Evolutionary conservation across 805 yeast species (phyloP), one percentile per base, ranked within the genome.

Genomic region (Candida vaughaniae): DNA sequence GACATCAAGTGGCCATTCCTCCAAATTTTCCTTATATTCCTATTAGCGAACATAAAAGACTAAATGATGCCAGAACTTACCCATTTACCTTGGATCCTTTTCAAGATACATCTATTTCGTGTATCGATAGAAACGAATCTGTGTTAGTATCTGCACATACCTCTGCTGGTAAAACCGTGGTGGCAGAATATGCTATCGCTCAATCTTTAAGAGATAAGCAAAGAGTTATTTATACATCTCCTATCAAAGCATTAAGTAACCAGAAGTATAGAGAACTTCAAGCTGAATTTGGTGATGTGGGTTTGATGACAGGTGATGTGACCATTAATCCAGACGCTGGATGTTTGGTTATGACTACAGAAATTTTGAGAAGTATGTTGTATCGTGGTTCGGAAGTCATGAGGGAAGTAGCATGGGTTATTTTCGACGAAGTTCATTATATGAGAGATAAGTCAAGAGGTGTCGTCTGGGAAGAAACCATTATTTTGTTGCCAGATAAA

Each of bases 391-490:
- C 97, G 10, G 99, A 93, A 60, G 82, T 95, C 31, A 90, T 93
- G 91, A 77, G 99, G 62, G 99, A 93, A 71, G 98, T 93, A 28
- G 96, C 96, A 0, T 93, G 96, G 96, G 99, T 93, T 34, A 81
- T 93, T 26, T 93, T 93, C 48, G 99, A 93, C 63, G 99, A 93
- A 60, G 96, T 93, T 31, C 99, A 93, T 66, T 93, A 93, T 64
- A 93, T 93, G 95, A 82, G 97, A 66, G 99, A 93, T 60, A 84
- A 88, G 51, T 93, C 89, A 49, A 80, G 99, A 66, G 99, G 99
- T 60, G 99, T 93, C 36, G 99, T 93, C 23, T 93, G 99, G 99
- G 99, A 93, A 66, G 99, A 93, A 63, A 91, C 98, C 11, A 91
- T 93, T 47, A 93, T 93, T 41, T 69, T 93, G 56, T 71, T 93